A percentile compares a stretch with the other conserved stretches of the same genome.
These are phyloP conservation scores for Sporobolomyces roseus DNA, from an alignment of 768 basidiomycete genomes.

Conservation along the genomic window DNA sequence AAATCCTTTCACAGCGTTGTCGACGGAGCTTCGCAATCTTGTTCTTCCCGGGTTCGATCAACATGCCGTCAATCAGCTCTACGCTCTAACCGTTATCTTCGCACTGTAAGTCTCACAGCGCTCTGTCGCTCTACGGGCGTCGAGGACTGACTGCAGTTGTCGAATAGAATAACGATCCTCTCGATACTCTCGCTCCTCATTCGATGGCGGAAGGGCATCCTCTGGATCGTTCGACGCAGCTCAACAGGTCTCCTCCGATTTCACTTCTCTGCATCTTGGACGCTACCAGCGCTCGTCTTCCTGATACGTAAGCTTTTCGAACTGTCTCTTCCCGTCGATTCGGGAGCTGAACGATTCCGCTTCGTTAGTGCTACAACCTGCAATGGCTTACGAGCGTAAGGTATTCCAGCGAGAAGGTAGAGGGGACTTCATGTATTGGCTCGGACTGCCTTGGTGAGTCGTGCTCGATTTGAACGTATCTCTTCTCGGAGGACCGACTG, in stretches of 20 bases:
- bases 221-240: slow-evolving; percentile 17
- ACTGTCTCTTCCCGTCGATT: neutral
- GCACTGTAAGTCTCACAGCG: neutral
- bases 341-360: too few species aligned
- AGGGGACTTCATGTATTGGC: slow-evolving; percentile 8
- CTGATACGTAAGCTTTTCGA: slow-evolving; percentile 4
- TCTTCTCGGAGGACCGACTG: too few species aligned
- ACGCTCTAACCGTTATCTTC: neutral
- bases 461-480: too few species aligned
- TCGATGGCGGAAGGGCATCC: neutral
- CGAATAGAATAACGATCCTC: neutral
- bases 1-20: neutral
- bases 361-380: neutral
- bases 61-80: neutral
- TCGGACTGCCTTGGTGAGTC: slow-evolving; percentile 2
- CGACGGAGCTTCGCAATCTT: neutral
- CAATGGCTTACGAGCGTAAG: neutral
- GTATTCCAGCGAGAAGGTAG: neutral
- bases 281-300: neutral
- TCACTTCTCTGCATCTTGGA: slow-evolving; percentile 13
- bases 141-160: neutral
- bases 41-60: neutral
- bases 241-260: slow-evolving; percentile 1
- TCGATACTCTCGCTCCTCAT: neutral
- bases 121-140: too few species aligned